These are phyloP conservation scores for Suillus ampliporus DNA, from an alignment of 768 basidiomycete genomes.

Conservation along the genomic window DNA sequence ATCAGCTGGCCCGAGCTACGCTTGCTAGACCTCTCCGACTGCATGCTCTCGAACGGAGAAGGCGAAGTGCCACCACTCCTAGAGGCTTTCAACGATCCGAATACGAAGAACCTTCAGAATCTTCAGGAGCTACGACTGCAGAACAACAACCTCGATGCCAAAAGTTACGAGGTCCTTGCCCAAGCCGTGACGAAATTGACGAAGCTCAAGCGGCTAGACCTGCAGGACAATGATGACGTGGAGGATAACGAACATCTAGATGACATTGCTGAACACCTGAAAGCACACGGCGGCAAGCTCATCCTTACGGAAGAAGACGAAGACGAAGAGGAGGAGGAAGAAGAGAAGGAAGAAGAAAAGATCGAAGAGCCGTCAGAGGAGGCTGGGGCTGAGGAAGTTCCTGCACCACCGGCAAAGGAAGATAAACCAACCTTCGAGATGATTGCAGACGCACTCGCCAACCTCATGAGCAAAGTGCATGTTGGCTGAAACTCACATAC, in stretches of 20 bases:
- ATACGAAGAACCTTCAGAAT: conserved; percentile 48
- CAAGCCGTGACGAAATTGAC: conserved; percentile 65
- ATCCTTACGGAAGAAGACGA: conserved; percentile 82
- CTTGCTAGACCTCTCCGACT: conserved; percentile 81
- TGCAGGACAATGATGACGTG: conserved; percentile 91
- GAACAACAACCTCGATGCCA: conserved; percentile 86
- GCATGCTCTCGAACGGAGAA: conserved; percentile 75
- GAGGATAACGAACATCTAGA: conserved; percentile 72
- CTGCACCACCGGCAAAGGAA: conserved; percentile 22
- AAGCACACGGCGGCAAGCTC: conserved; percentile 69
- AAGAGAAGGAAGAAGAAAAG: conserved; percentile 53
- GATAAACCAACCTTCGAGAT: conserved; percentile 37
- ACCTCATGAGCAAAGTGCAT: conserved; percentile 69
- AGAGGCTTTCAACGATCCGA: conserved; percentile 70
- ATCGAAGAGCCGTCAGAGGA: conserved; percentile 37
- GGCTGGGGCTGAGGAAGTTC: conserved; percentile 30
- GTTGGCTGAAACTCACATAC: conserved; percentile 38
- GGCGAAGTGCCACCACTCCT: conserved; percentile 77
- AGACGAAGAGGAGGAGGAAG: conserved; percentile 71
- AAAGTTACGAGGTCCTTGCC: conserved; percentile 71
- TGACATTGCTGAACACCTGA: conserved; percentile 58
- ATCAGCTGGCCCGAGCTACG: conserved; percentile 59
- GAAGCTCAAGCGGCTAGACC: conserved; percentile 70
- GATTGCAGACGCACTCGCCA: conserved; percentile 63
- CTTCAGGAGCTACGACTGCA: conserved; percentile 82